Base-by-base conservation (phyloP, 1,139 yeast species). In the Debaryomycetaceae sp. region DNA sequence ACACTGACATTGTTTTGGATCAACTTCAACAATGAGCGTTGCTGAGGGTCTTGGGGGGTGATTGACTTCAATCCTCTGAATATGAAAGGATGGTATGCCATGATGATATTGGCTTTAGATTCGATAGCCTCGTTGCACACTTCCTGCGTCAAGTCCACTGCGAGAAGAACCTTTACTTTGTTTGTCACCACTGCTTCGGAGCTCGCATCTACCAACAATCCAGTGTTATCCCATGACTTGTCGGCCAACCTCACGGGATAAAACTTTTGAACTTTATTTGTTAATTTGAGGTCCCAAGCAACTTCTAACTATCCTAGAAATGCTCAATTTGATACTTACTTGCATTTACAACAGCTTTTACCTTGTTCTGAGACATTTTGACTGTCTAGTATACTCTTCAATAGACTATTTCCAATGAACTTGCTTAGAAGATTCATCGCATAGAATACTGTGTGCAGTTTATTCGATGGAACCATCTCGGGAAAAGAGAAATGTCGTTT, bases 51-150 rank as follows among this genome's bases (percentile, higher is more conserved):
- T 5, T 61, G 54, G 3, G 75, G 67, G 1, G 81, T 75, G 41
- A 94, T 76, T n/a, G 81, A 67, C 59, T 91, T 94, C 59, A 94
- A 75, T 0, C 96, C 95, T 22, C 86, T 70, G 71, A 94, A 94
- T 34, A 94, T 88, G 58, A 92, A 88, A 1, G 99, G 99, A 56
- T 88, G 98, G 60, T 94, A 94, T 0, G 98, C 95, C 56, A 94
- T 63, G 14, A 94, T 73, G 40, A 88, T 58, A 44, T 75, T 73
- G 32, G 73, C 52, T 1, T 75, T 63, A 4, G 67, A 52, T 2
- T 55, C 53, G 26, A 92, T 65, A 1, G 98, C 98, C 59, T 94
- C 99, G 5, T 83, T 83, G 3, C 86, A 92, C 0, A 94, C 99
- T 0, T 79, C 58, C 37, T 79, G 79, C 0, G 98, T 92, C 46